phyloP scores from a whole-genome alignment of 257 asterid species.

The Hygrophila difformis region DNA sequence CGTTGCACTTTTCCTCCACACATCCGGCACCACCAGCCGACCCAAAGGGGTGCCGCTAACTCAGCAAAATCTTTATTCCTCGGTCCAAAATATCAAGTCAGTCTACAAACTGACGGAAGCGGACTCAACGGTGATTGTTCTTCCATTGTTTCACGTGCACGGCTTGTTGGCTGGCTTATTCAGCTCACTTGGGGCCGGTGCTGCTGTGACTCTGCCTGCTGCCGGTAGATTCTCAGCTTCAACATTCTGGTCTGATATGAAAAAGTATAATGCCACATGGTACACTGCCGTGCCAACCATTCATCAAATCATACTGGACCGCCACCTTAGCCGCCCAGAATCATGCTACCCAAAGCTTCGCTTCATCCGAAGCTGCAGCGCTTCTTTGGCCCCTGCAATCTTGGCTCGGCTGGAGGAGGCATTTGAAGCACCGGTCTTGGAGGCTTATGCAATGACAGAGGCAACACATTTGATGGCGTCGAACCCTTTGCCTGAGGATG shows the following conservation, averaged over 20 bases:
- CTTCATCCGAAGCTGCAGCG: constrained; percentile 95
- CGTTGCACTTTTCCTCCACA: constrained; percentile 83
- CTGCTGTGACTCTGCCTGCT: constrained; percentile 77
- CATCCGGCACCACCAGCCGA: constrained; percentile 99
- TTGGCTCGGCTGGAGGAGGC: constrained; percentile 81
- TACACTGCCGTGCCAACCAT: constrained; percentile 97
- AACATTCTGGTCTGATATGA: constrained; percentile 91
- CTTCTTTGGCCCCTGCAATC: constrained; percentile 84
- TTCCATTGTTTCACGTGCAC: constrained; percentile 93
- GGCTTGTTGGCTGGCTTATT: constrained; percentile 77
- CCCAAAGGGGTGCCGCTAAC: constrained; percentile 96
- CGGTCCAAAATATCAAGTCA: constrained; percentile 60
- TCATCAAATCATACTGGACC: constrained; percentile 83
- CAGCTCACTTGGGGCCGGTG: constrained; percentile 88
- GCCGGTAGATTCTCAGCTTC: constrained; percentile 95
- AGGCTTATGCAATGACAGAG: constrained; percentile 95
- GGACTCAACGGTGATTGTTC: constrained; percentile 82
- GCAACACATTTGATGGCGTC: constrained; percentile 88
- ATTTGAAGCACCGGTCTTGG: constrained; percentile 73
- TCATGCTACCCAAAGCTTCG: constrained; percentile 71
- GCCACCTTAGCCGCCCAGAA: constrained; percentile 64
- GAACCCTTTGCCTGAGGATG: constrained; percentile 73
- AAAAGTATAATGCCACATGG: constrained; percentile 70
- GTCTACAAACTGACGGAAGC: constrained; percentile 63
- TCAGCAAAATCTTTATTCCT: constrained; percentile 67